Conservation (phyloP, 2,329 filamentous ascomycete species). For the Phoma sp. region DNA sequence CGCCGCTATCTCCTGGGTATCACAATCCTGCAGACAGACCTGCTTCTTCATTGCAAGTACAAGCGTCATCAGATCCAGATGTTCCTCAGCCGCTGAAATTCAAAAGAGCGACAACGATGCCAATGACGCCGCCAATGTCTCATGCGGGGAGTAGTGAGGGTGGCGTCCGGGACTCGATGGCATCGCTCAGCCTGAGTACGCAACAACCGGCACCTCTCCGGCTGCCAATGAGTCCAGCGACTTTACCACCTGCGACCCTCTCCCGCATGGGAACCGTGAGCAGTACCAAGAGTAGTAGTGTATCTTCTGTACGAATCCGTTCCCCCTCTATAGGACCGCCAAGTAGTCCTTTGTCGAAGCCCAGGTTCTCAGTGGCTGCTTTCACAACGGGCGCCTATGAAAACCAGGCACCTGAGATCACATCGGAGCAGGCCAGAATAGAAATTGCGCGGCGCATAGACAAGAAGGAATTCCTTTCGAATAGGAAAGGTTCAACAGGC, state of each 20-base stretch:
- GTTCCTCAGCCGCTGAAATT: constrained; percentile 21
- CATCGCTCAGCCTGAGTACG: constrained; percentile 14
- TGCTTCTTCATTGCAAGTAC: not conserved
- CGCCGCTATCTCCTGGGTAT: not conserved
- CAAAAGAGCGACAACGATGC: constrained; percentile 11
- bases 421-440: constrained; percentile 16
- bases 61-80: not conserved
- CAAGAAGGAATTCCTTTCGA: constrained; percentile 9
- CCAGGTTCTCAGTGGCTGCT: constrained; percentile 19
- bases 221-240: constrained; percentile 6
- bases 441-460: constrained; percentile 20
- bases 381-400: constrained; percentile 14
- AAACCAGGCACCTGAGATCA: constrained; percentile 19
- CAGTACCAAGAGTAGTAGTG: constrained; percentile 15
- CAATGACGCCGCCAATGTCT: constrained; percentile 24
- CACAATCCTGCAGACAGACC: not conserved
- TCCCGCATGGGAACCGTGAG: constrained; percentile 19
- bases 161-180: constrained; percentile 19
- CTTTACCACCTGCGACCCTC: constrained; percentile 9
- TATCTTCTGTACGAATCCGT: constrained; percentile 3
- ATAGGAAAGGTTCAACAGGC: constrained; percentile 9
- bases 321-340: constrained; percentile 4
- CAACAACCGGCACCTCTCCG: constrained; percentile 5
- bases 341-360: constrained; percentile 14
- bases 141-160: constrained; percentile 18